A percentile compares a stretch with the other conserved stretches of the same genome.
Conservation (phyloP, 805 yeast genomes). For the Scheffersomyces coipomensis region DNA sequence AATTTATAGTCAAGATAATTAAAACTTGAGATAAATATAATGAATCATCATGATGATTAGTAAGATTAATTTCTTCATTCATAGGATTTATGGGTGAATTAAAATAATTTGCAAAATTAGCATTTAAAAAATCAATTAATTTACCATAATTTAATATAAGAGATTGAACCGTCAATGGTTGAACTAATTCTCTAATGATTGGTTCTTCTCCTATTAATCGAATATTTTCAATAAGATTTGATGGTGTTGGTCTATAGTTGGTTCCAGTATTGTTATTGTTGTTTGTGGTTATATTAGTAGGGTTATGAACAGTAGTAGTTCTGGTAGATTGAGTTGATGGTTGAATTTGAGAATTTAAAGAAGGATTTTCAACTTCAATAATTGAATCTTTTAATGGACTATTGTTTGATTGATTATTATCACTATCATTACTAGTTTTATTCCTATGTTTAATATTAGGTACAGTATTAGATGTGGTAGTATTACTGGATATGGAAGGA, state of each 20-base stretch:
- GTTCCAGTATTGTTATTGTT: conserved; percentile 9
- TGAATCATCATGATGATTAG: conserved; percentile 24
- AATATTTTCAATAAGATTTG: conserved; percentile 22
- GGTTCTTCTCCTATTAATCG: conserved; percentile 24
- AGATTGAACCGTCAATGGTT: conserved; percentile 27
- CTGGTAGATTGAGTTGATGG: no score
- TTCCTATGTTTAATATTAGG: not conserved
- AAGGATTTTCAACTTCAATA: no score
- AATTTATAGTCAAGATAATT: conserved; percentile 23
- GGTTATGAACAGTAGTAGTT: no score
- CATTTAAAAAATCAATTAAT: conserved; percentile 19
- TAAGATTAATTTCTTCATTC: conserved; percentile 13
- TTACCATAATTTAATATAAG: conserved; percentile 19
- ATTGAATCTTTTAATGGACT: no score
- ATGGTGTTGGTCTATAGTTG: conserved; percentile 10
- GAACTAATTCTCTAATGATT: conserved; percentile 20
- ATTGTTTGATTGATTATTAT: not conserved
- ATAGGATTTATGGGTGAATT: conserved; percentile 2
- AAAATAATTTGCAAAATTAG: conserved; percentile 12
- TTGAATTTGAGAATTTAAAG: no score
- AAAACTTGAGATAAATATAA: conserved; percentile 23
- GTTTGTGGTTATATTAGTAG: not conserved
- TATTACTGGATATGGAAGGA: not conserved
- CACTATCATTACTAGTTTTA: conserved; percentile 9
- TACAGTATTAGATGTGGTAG: not conserved